phyloP scores from a whole-genome alignment of 1,139 yeast genomes.

The Saccharomyces hybrid region DNA sequence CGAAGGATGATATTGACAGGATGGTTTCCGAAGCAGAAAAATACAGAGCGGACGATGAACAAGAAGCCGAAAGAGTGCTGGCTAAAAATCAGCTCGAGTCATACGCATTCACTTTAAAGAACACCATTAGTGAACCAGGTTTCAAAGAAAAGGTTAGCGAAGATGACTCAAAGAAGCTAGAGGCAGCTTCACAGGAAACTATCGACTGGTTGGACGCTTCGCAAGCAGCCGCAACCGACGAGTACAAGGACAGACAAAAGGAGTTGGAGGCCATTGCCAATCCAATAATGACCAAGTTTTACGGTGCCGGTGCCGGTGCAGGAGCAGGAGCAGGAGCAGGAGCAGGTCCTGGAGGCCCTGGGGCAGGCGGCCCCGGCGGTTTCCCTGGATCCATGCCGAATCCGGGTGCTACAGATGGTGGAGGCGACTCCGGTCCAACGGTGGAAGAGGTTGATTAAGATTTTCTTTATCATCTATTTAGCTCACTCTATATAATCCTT shows the following conservation, averaged over 20 bases:
- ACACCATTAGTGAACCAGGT: slow-evolving; percentile 53
- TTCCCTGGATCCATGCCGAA: slow-evolving; percentile 21
- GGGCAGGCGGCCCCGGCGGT: slow-evolving; percentile 34
- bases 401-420: slow-evolving; percentile 37
- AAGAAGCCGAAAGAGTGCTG: slow-evolving; percentile 67
- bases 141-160: slow-evolving; percentile 71
- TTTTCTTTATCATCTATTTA: neutral
- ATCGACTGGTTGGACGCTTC: slow-evolving; percentile 79
- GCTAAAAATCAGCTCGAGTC: slow-evolving; percentile 79
- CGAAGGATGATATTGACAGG: slow-evolving; percentile 85
- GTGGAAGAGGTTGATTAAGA: slow-evolving; percentile 62
- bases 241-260: slow-evolving; percentile 57
- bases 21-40: slow-evolving; percentile 87
- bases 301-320: slow-evolving; percentile 45
- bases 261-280: slow-evolving; percentile 57
- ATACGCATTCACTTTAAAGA: slow-evolving; percentile 72
- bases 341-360: too few species aligned
- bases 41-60: slow-evolving; percentile 70
- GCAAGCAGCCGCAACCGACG: slow-evolving; percentile 80
- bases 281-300: slow-evolving; percentile 58
- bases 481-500: neutral
- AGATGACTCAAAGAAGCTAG: slow-evolving; percentile 75
- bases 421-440: slow-evolving; percentile 48
- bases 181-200: slow-evolving; percentile 76
- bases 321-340: too few species aligned